Base-by-base conservation (phyloP, 1,139 yeast genomes). In the Lodderomyces beijingensis region DNA sequence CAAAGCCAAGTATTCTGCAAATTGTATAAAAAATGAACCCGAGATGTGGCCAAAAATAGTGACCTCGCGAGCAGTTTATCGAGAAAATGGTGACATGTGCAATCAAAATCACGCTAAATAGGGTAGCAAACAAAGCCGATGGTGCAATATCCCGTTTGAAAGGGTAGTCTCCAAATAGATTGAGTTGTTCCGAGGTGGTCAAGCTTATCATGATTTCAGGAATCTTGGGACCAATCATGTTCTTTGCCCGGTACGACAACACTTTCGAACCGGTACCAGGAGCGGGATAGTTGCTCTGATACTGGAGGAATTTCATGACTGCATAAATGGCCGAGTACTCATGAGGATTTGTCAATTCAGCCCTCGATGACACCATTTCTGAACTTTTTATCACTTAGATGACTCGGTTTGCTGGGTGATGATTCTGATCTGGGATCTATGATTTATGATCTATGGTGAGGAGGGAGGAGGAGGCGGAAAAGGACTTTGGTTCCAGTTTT, bases 151-250 rank as follows among this genome's bases (percentile, higher is more conserved):
- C 93, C 12, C 45, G 47, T 10, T 36, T 31, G n/a, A 47, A 49
- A 3, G 91, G 88, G 51, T 80, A 83, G 23, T 72, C 77, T 7
- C 93, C 93, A 57, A 81, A 80, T 28, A 76, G 54, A 7, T 74
- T 70, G 33, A 70, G 72, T 45, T 79, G 76, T 4, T 57, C 39
- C 10, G 57, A 55, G 3, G 59, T 44, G 2, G 67, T 62, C 34
- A 65, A 65, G 1, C 53, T 42, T 8, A 63, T 41, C 17, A 77
- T 44, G 0, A 44, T 52, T 1, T 36, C 37, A 1, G 81, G 79
- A 14, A 74, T 51, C n/a, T 41, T 27, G 5, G 34, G 32, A 11
- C 45, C 45, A n/a, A 55, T 15, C 24, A 55, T 32, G 30, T 48
- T 47, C 19, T 46, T 43, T 15, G 64, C 55, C 38, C 59, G 57